Base-by-base conservation (phyloP, 345 rosid species). In the Gossypium herbaceum region DNA sequence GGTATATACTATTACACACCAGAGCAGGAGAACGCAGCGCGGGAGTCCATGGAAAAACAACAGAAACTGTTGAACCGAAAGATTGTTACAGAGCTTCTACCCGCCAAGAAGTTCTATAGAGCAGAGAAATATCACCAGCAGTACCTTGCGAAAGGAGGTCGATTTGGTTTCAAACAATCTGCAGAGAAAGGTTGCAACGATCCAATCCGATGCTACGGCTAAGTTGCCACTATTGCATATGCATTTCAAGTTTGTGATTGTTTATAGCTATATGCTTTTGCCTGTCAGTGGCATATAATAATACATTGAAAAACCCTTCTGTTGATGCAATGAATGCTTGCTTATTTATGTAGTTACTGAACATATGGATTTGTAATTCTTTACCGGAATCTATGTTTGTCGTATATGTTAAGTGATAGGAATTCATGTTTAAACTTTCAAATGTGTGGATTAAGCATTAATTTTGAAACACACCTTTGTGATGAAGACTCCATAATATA, bases 41-140 rank as follows among this genome's bases (percentile, higher is more conserved):
- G 6, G 16, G 97, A 89, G 72, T 90, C 98, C 50, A 0, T 84
- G 80, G 96, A 91, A 77, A 81, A 61, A 85, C 83, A 64, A 52
- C 94, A 86, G 75, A 91, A 89, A 83, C 82, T 89, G 73, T 67
- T 81, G 71, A 67, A 88, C 80, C 80, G 92, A 81, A 82, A 87
- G 77, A 91, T 95, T 67, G 89, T 93, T 73, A 88, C 96, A 2
- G 98, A 95, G 84, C 86, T 92, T 68, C 78, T 92, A 29, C 94
- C 99, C 0, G 97, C 98, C 74, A 91, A 84, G 88, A 90, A 89
- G 82, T 95, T 95, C 84, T 95, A 91, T 83, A 84, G 82, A 68
- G 99, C 98, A 3, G 99, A 95, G 81, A 97, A 93, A 39, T 81
- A 91, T 76, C 98, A 95, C 73, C 99, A 95, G 82, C 96, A 91